phyloP scores from a whole-genome alignment of 1,284 basidiomycete species.

The Rhodotorula sp. region DNA sequence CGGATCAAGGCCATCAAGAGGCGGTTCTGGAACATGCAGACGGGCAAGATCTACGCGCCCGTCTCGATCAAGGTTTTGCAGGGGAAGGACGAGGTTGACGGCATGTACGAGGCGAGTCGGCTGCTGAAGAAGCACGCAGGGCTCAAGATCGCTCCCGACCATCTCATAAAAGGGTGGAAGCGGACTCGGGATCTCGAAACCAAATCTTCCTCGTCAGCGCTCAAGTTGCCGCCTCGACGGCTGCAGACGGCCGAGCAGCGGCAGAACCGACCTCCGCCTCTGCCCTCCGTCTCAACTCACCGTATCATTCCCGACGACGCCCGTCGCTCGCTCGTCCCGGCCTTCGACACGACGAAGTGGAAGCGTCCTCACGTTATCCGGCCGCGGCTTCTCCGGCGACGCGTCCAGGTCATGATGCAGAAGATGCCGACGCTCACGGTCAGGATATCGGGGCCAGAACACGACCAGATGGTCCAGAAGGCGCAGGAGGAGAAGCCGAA shows the following conservation, averaged over 20 bases:
- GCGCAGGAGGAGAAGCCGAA: not conserved
- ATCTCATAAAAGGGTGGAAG: not conserved
- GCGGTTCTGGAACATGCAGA: constrained; percentile 61
- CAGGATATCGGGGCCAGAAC: not conserved
- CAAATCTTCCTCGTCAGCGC: not conserved
- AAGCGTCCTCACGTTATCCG: constrained; percentile 33
- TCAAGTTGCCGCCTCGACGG: constrained; percentile 17
- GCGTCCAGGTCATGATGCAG: constrained; percentile 28
- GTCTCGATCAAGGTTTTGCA: constrained; percentile 11
- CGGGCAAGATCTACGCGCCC: constrained; percentile 53
- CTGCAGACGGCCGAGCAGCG: constrained; percentile 8
- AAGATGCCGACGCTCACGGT: constrained; percentile 20
- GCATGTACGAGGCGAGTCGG: not conserved
- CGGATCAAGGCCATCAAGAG: constrained; percentile 69
- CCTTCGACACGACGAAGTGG: constrained; percentile 22
- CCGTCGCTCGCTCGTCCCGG: constrained; percentile 9
- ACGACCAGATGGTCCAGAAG: not conserved
- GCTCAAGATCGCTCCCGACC: not conserved
- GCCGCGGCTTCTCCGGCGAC: constrained; percentile 32
- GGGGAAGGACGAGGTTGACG: not conserved
- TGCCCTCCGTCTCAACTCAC: no score
- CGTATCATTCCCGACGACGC: not conserved
- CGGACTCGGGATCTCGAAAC: constrained; percentile 14
- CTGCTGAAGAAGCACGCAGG: not conserved
- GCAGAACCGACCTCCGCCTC: no score